Base-by-base conservation (phyloP, 805 yeast species). In the Candida stauntonica region DNA sequence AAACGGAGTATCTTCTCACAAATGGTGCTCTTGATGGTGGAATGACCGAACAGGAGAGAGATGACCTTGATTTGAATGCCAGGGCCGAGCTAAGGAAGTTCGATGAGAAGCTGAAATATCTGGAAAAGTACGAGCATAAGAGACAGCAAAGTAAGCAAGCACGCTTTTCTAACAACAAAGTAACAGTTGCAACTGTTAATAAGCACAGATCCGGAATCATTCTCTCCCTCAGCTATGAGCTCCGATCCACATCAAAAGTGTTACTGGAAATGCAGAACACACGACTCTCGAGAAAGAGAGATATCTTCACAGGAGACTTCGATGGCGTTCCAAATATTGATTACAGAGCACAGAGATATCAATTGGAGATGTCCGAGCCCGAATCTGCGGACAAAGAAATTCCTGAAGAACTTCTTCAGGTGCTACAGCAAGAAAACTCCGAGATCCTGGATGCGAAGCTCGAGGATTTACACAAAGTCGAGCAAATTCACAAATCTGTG, bases 391-490 rank as follows among this genome's bases (percentile, higher is more conserved):
- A 36, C 16, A 24, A 33, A 37, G 42, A 31, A 51, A 38, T 46
- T 43, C 32, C 45, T 41, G 26, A 42, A 38, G 76, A 75, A 42
- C 87, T 81, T 52, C 48, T 81, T 13, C 79, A 76, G 48, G 64
- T 73, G 35, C 60, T 81, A 21, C 72, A 75, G 39, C 58, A 62
- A 15, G 93, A 83, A 52, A 84, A 81, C 55, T 67, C 73, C 39
- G 74, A 73, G 42, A 48, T 72, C 9, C 54, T 81, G 12, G 66
- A 70, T 31, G 57, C 73, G 35, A 83, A 83, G 49, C 63, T 74
- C n/a, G 73, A 72, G 35, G 83, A 82, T 44, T 51, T 81, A 19
- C 65, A 72, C 29, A 77, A 79, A 44, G 82, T 80, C 7, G 77
- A 75, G 43, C 65, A 71, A 43, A 66, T 83, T 26, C 82, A 81